Evolutionary conservation across 139 green algal species (phyloP).

Genomic region (Diplosphaera chodatii): DNA sequence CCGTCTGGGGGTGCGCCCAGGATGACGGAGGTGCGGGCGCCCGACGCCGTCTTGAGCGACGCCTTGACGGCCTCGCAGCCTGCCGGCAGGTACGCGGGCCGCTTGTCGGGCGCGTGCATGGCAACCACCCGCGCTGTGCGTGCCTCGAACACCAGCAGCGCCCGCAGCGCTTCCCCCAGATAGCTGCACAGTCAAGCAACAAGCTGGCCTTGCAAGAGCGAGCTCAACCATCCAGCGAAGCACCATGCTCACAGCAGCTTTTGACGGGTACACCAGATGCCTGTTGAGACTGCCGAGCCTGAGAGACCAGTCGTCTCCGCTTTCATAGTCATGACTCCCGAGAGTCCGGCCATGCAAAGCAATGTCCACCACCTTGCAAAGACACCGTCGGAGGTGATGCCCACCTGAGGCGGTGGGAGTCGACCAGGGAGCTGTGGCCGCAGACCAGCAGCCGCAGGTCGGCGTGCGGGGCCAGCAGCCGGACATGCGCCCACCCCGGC

Average conservation of each 20-base stretch:
- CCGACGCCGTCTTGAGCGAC: slow-evolving; percentile 32
- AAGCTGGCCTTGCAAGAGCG: too few species aligned
- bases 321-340: too few species aligned
- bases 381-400: too few species aligned
- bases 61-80: slow-evolving; percentile 56
- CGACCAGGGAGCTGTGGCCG: slow-evolving; percentile 42
- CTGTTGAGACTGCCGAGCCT: too few species aligned
- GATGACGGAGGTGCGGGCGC: slow-evolving; percentile 40
- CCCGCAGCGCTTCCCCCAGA: slow-evolving; percentile 70
- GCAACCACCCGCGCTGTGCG: slow-evolving; percentile 20
- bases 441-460: slow-evolving; percentile 69
- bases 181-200: slow-evolving; percentile 24
- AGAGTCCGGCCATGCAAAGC: too few species aligned
- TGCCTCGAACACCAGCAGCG: slow-evolving; percentile 62
- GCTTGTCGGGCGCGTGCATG: slow-evolving; percentile 14
- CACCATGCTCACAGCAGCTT: too few species aligned
- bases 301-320: too few species aligned
- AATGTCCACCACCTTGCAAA: too few species aligned
- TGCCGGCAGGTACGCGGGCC: slow-evolving; percentile 58
- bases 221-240: too few species aligned
- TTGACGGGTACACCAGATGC: too few species aligned
- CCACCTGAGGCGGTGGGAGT: slow-evolving; percentile 46
- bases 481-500: slow-evolving; percentile 63
- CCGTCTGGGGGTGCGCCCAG: slow-evolving; percentile 49
- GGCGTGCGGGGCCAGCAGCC: slow-evolving; percentile 69